Base-by-base conservation (phyloP, 169 alveolate species). In the Cystoisospora suis region DNA sequence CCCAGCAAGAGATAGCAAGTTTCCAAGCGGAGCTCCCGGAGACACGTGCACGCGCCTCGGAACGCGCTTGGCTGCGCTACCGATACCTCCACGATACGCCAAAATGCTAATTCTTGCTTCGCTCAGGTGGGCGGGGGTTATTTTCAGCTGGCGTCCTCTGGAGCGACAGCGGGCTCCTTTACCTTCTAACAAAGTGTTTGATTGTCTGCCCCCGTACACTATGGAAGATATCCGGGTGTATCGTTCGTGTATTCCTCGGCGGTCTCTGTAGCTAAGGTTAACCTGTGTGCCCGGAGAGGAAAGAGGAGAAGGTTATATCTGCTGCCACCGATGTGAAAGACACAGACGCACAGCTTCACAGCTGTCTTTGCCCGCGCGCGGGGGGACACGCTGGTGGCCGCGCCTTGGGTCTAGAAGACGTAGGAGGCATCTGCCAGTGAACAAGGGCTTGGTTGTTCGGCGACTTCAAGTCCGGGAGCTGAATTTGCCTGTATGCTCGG, bases 61-160 rank as follows among this genome's bases (percentile, higher is more conserved):
- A 61, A 70, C 59, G 47, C 90, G 86, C 42, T 56, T 91, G 83
- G 81, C 92, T 29, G 81, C 34, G 44, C 77, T 91, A 61, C 94
- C 94, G 56, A 81, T 91, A 1, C 88, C 92, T n/a, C 94, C 94
- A 20, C 91, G 94, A 40, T 91, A 87, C 69, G 92, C 90, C 23
- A 91, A 88, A 87, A 91, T 91, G 53, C 87, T 91, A 3, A 80
- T 91, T 27, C 7, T 87, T 70, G 91, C 94, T 4, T 49, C 61
- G 61, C 65, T 75, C 47, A 49, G 79, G 93, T 90, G 45, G 27
- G 58, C 36, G 61, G 15, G 0, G 5, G n/a, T n/a, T n/a, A n/a
- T n/a, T n/a, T n/a, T n/a, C n/a, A n/a, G n/a, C n/a, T n/a, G n/a
- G n/a, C n/a, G n/a, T 23, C 23, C 65, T 23, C 65, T 53, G 65